Base-by-base conservation (phyloP, 129 eudicot species). In the Heracleum sosnowskyi region DNA sequence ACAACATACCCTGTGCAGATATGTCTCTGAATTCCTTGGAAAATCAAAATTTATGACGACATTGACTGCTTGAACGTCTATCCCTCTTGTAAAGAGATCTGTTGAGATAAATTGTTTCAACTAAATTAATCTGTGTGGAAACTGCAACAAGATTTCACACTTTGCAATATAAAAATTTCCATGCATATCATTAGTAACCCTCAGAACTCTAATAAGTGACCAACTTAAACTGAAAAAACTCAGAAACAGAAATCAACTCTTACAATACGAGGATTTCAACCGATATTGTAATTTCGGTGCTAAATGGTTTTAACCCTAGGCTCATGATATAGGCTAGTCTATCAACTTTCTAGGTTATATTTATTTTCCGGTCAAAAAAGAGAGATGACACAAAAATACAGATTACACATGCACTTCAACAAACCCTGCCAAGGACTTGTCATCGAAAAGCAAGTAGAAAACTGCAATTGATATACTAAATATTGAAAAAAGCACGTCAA, bases 31-130 rank as follows among this genome's bases (percentile, higher is more conserved):
- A 24, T 87, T 91, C 78, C 85, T 87, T 41, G 97, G 97, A 62
- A 91, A 89, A 76, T 91, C 97, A 84, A 89, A 91, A 75, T 91
- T 91, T 70, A 89, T 86, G 41, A 91, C 97, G 69, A 91, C 90
- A 81, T 91, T 91, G 74, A 91, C 97, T 13, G 97, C 93, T 76
- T 87, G 97, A 79, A 89, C 87, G 86, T 91, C 94, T 77, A 91
- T 91, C 71, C 97, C 97, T 26, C 94, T 82, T 1, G 97, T 91
- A 72, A 91, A 89, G 55, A 91, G 78, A 89, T 89, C 92, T 91
- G 89, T 51, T 29, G 47, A 63, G 41, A 62, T 13, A 80, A 13
- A 49, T 29, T 40, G 78, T 4, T 79, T 55, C 37, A 69, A 51
- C 8, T 2, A 31, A 33, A 33, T 55, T 15, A 76, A 49, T 36